Evolutionary conservation across 257 asterid species (phyloP).

Genomic region (Fraxinus quadrangulata): DNA sequence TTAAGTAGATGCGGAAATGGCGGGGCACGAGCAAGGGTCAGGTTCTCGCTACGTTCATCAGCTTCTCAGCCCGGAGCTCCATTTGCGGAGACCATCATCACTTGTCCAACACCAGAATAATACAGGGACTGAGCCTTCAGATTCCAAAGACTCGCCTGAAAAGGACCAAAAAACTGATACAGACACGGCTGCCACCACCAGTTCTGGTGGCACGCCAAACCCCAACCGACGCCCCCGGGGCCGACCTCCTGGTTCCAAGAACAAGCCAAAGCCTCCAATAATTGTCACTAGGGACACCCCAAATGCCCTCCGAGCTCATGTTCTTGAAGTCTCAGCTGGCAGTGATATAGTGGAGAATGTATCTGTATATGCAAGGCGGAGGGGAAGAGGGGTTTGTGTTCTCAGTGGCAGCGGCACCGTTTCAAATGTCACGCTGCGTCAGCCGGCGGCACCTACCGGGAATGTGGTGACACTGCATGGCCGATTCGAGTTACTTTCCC

Average conservation of each 20-base stretch:
- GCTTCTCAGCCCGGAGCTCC: conserved; percentile 35
- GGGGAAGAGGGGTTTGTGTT: conserved; percentile 69
- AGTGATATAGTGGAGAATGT: conserved; percentile 59
- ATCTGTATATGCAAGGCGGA: conserved; percentile 49
- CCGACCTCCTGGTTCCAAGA: conserved; percentile 71
- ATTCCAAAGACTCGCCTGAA: conserved; percentile 37
- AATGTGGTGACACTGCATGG: conserved; percentile 63
- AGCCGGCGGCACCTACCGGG: conserved; percentile 57
- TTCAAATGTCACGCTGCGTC: conserved; percentile 53
- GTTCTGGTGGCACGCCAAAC: conserved; percentile 47
- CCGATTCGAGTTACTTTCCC: conserved; percentile 59
- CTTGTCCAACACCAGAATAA: conserved; percentile 3
- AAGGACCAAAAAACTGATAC: conserved; percentile 15
- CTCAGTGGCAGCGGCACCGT: conserved; percentile 70
- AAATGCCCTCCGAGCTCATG: conserved; percentile 65
- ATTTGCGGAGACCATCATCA: conserved; percentile 20
- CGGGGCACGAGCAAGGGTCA: conserved; percentile 33
- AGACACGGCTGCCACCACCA: conserved; percentile 40
- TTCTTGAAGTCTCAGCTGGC: conserved; percentile 56
- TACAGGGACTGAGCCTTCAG: conserved; percentile 15
- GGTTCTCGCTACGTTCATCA: conserved; percentile 44
- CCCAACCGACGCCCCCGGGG: conserved; percentile 69
- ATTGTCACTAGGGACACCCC: conserved; percentile 67
- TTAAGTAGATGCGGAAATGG: conserved; percentile 35
- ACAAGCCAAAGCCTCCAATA: conserved; percentile 68